These are phyloP conservation scores for Clonostachys sp. DNA, from an alignment of 2,329 filamentous ascomycete species.

Conservation along the genomic window DNA sequence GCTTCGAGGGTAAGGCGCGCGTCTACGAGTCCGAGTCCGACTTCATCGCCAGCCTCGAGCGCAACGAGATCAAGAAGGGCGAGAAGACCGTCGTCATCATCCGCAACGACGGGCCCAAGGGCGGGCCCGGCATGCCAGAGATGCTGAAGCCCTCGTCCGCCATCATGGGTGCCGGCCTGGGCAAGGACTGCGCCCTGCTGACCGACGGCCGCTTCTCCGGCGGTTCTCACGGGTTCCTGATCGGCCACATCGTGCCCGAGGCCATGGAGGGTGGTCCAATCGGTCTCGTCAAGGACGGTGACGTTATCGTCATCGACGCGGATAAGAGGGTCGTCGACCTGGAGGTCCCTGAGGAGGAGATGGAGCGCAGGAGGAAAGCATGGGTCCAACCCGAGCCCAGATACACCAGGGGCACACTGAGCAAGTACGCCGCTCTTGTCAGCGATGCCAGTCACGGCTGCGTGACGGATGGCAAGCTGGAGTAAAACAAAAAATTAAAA, in stretches of 20 bases:
- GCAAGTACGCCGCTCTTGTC: conserved; percentile 85
- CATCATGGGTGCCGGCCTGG: conserved; percentile 84
- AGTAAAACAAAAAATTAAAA: background rate
- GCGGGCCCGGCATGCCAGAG: conserved; percentile 94
- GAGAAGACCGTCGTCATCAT: conserved; percentile 86
- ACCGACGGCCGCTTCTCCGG: conserved; percentile 90
- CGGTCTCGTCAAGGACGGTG: conserved; percentile 74
- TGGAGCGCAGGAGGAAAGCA: conserved; percentile 54
- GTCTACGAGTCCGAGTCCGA: conserved; percentile 82
- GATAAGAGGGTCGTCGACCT: conserved; percentile 68
- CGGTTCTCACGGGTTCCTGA: conserved; percentile 87
- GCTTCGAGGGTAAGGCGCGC: conserved; percentile 74
- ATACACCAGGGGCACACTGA: conserved; percentile 78
- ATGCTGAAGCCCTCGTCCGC: conserved; percentile 84
- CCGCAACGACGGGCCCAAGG: conserved; percentile 89
- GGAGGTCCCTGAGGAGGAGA: conserved; percentile 64
- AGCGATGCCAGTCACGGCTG: conserved; percentile 90
- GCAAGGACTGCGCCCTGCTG: conserved; percentile 79
- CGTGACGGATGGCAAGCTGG: conserved; percentile 61
- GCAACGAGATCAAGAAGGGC: conserved; percentile 73
- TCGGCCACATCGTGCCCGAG: conserved; percentile 89
- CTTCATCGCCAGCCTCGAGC: conserved; percentile 73
- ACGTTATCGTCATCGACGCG: conserved; percentile 82
- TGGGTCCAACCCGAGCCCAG: conserved; percentile 70
- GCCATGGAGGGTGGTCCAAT: conserved; percentile 87